Evolutionary conservation across 2,329 filamentous ascomycete species (phyloP), one percentile per base, ranked within the genome.

Genomic region (Geosmithia morbida): DNA sequence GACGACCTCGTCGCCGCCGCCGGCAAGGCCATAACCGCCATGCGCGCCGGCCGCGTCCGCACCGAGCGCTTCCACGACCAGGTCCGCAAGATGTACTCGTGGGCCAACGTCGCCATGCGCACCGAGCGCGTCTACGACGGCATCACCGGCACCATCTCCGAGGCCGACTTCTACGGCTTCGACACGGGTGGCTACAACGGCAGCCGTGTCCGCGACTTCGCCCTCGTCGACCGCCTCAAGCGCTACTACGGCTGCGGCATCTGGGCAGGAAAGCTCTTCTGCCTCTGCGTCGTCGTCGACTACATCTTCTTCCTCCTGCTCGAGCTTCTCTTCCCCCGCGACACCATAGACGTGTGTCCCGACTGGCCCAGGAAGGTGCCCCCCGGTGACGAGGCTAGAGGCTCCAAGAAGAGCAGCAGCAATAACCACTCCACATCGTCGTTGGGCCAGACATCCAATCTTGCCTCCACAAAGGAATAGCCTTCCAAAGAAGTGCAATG

Each of bases 81-180:
- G 63, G 92, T 98, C 52, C 88, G 90, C 64, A 86, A 85, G 69
- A 97, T 97, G 92, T 98, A 98, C 67, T 94, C 87, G 1, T 98
- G 92, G 92, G 86, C 86, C 26, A 90, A 98, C 61, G 90, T 98
- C 26, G 92, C 92, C 14, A 77, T 85, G 56, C 84, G 92, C 48
- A 97, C 92, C 0, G 92, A 98, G 66, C 77, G 90, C 29, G 92
- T 98, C 1, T 98, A 98, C 64, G 81, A 94, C 60, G 87, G 92
- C 44, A 94, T 98, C 55, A 87, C 81, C 2, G 89, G 88, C 7
- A 81, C 80, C n/a, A 81, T 94, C 47, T 81, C 78, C 53, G 87
- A 94, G 55, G 81, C 85, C 47, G 87, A 94, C 50, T 94, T 94
- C 57, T 95, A 95, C 59, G 87, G 87, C 29, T 83, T 85, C 58